Conservation (phyloP, 345 rosid species). For the Litchi chinensis region DNA sequence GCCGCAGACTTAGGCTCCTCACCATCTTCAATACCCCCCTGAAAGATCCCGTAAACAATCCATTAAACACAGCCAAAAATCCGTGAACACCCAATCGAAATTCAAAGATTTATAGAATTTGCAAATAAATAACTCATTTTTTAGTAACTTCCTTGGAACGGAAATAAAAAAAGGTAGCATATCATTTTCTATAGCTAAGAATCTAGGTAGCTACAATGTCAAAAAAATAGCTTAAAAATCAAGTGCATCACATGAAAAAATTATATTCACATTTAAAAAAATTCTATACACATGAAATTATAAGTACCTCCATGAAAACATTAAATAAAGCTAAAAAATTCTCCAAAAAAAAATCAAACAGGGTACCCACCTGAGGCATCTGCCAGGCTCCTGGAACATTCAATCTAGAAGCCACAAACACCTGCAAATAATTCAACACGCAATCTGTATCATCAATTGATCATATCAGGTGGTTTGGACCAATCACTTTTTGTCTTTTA, state of each 20-base stretch:
- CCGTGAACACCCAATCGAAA: background rate
- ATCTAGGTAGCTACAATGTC: background rate
- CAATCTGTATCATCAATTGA: background rate
- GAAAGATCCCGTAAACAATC: conserved; percentile 10
- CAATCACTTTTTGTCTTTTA: too few species aligned
- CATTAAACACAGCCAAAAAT: conserved; percentile 12
- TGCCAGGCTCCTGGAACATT: conserved; percentile 99
- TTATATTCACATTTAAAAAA: too few species aligned
- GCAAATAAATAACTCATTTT: background rate
- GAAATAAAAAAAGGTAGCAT: background rate
- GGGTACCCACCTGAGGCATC: conserved; percentile 88
- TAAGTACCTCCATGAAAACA: background rate
- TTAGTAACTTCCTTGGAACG: background rate
- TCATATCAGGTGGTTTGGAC: too few species aligned
- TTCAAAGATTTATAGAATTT: background rate
- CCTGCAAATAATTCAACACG: conserved; percentile 45
- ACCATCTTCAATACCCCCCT: conserved; percentile 96
- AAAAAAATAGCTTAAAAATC: background rate
- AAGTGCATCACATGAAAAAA: background rate
- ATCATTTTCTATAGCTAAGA: conserved; percentile 3
- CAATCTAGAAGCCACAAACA: conserved; percentile 93
- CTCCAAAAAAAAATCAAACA: background rate
- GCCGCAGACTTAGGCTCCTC: conserved; percentile 96
- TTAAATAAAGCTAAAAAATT: background rate
- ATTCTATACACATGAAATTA: background rate